phyloP scores from a whole-genome alignment of 805 yeast species.

The Kodamaea fukazawae region DNA sequence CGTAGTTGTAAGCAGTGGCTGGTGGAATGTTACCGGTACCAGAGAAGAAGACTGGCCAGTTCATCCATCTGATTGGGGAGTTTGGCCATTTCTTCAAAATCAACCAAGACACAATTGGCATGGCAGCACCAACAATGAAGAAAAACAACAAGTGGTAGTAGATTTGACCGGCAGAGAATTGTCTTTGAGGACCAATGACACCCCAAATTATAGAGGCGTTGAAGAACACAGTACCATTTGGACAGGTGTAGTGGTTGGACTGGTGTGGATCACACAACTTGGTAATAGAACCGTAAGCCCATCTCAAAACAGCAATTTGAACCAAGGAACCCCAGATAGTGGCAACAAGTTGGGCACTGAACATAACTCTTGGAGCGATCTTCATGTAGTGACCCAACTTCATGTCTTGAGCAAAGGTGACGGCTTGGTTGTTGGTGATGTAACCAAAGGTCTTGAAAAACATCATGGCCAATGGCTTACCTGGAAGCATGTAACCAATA shows the following conservation, averaged over 20 bases:
- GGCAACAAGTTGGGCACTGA: slow-evolving; percentile 42
- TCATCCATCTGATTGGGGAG: slow-evolving; percentile 20
- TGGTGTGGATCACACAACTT: slow-evolving; percentile 32
- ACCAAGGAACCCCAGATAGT: slow-evolving; percentile 43
- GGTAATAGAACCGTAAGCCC: slow-evolving; percentile 36
- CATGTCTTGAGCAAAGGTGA: slow-evolving; percentile 48
- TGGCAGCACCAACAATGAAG: slow-evolving; percentile 36
- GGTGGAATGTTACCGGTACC: slow-evolving; percentile 68
- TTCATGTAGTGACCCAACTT: slow-evolving; percentile 46
- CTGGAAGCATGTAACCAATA: slow-evolving; percentile 44
- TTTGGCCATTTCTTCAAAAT: slow-evolving; percentile 42
- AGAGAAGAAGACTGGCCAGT: slow-evolving; percentile 41
- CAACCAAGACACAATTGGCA: slow-evolving; percentile 38
- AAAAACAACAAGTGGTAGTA: slow-evolving; percentile 37
- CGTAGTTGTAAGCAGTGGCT: slow-evolving; percentile 66
- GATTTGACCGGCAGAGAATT: slow-evolving; percentile 14
- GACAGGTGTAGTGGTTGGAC: slow-evolving; percentile 35
- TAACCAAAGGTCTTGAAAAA: slow-evolving; percentile 47
- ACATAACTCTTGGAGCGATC: slow-evolving; percentile 37
- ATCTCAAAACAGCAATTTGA: slow-evolving; percentile 38
- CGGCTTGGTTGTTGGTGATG: slow-evolving; percentile 47
- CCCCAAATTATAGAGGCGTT: slow-evolving; percentile 46
- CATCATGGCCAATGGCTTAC: slow-evolving; percentile 49
- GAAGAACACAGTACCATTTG: slow-evolving; percentile 40
- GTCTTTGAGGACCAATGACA: slow-evolving; percentile 31